Base-by-base conservation (phyloP, 495 filamentous ascomycete genomes). In the Annulohypoxylon nitens region DNA sequence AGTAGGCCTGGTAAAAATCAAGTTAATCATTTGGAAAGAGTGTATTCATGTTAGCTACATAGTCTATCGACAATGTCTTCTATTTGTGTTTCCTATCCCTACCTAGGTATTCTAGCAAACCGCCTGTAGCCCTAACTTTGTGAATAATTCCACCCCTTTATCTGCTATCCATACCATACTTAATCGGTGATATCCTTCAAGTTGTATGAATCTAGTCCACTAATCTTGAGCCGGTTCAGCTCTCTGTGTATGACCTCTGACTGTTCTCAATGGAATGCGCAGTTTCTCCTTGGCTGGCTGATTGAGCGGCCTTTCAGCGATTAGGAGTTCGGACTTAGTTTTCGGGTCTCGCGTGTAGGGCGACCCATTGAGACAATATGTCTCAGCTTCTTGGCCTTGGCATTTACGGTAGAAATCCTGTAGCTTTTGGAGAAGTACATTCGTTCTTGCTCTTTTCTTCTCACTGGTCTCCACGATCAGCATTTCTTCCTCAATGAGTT, bases 401-500 rank as follows among this genome's bases (percentile, higher is more conserved):
- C 53, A 57, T 2, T 36, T 33, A 0, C 6, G n/a, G 14, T 57
- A 0, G 25, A 66, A 58, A 1, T 3, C 3, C 14, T 30, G 4
- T 12, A 66, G 26, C 18, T 23, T 11, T 7, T 33, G 0, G 20
- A 65, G 62, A 12, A 66, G 25, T 26, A 58, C 23, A 4, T 18
- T 11, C 6, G 63, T 57, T 41, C 63, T 66, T 34, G 37, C 63
- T n/a, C 53, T 57, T 18, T 37, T 57, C 7, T 33, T 57, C 5
- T 18, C 23, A 3, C 25, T 16, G 1, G 53, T 66, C 26, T 66
- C 51, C 26, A 66, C 53, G 51, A 58, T 57, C 39, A 66, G 36
- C 53, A 66, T 66, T 0, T 48, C 57, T 18, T 25, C 0, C 18
- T 67, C 64, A 8, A 67, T 60, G n/a, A 67, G 20, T 14, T 60